Percentiles rank a stretch among this genome's conserved stretches.
phyloP scores from a whole-genome alignment of 345 rosid species.

The Abelmoschus esculentus region DNA sequence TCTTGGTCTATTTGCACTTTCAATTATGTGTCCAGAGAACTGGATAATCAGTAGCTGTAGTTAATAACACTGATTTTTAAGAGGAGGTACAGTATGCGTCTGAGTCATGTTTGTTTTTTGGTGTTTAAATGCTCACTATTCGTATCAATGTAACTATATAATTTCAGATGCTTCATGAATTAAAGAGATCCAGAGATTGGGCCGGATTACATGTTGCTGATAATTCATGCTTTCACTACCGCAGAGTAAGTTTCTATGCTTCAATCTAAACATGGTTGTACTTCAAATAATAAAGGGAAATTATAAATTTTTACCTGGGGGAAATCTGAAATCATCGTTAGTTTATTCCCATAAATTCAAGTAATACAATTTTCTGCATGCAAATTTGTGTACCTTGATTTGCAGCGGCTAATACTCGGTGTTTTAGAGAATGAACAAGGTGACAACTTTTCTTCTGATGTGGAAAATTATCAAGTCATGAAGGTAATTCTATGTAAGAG shows the following conservation, averaged over 20 bases:
- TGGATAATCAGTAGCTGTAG: neutral
- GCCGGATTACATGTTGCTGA: constrained; percentile 77
- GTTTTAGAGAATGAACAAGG: constrained; percentile 29
- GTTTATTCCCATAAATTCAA: neutral
- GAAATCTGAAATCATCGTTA: neutral
- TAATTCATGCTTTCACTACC: constrained; percentile 87
- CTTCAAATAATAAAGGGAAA: constrained; percentile 2
- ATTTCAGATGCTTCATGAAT: constrained; percentile 58
- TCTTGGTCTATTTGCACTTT: neutral
- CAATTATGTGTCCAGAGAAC: neutral
- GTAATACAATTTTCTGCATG: neutral
- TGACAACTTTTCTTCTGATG: constrained; percentile 8
- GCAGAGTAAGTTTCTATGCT: constrained; percentile 46
- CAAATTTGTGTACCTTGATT: constrained; percentile 13
- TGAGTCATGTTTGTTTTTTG: constrained; percentile 2
- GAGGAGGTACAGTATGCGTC: neutral
- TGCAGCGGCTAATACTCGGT: constrained; percentile 62
- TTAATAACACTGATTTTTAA: neutral
- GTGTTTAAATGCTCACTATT: constrained; percentile 7
- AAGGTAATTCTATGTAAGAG: constrained; percentile 30
- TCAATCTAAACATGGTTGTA: neutral
- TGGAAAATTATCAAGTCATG: constrained; percentile 37
- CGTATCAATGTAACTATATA: constrained; percentile 10
- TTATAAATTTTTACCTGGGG: neutral
- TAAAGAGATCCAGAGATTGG: constrained; percentile 67